Percentiles rank a stretch among this genome's conserved stretches.
Evolutionary conservation across 2,329 filamentous ascomycete genomes (phyloP).

Genomic region (Coniochaeta ligniaria): DNA sequence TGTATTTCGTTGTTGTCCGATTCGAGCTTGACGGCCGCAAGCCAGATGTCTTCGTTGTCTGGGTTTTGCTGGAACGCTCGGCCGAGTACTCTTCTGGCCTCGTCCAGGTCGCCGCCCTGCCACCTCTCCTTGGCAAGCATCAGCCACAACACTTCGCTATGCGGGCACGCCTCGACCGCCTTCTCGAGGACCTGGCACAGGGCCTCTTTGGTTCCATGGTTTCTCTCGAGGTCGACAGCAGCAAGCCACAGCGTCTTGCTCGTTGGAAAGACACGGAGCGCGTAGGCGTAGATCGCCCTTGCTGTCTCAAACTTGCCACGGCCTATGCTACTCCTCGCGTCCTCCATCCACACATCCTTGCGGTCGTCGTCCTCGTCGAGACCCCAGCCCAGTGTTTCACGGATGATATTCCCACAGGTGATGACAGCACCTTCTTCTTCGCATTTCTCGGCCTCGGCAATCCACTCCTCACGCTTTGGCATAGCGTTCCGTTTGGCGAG

Average conservation of each 20-base stretch:
- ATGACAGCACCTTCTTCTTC: conserved; percentile 83
- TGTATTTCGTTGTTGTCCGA: conserved; percentile 80
- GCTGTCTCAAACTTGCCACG: conserved; percentile 84
- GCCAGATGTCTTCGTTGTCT: conserved; percentile 97
- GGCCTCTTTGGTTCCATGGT: conserved; percentile 76
- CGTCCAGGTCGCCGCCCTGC: conserved; percentile 80
- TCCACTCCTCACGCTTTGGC: conserved; percentile 97
- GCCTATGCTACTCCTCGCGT: conserved; percentile 75
- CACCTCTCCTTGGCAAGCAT: conserved; percentile 93
- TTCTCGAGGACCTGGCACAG: conserved; percentile 84
- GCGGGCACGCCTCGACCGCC: conserved; percentile 86
- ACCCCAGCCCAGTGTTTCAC: conserved; percentile 86
- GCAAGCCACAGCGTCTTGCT: conserved; percentile 86
- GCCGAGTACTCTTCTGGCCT: conserved; percentile 76
- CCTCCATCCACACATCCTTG: conserved; percentile 93
- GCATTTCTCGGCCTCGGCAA: conserved; percentile 86
- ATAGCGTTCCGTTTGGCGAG: conserved; percentile 89
- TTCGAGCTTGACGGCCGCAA: conserved; percentile 92
- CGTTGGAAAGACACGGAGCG: conserved; percentile 80
- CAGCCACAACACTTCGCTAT: conserved; percentile 90
- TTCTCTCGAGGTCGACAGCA: conserved; percentile 84
- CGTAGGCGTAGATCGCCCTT: conserved; percentile 87
- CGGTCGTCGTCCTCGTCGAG: conserved; percentile 95
- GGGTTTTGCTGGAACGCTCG: conserved; percentile 91
- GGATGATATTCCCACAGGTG: conserved; percentile 84